These are phyloP conservation scores for Neolecta irregularis DNA, from an alignment of 1,139 yeast genomes.

Conservation along the genomic window DNA sequence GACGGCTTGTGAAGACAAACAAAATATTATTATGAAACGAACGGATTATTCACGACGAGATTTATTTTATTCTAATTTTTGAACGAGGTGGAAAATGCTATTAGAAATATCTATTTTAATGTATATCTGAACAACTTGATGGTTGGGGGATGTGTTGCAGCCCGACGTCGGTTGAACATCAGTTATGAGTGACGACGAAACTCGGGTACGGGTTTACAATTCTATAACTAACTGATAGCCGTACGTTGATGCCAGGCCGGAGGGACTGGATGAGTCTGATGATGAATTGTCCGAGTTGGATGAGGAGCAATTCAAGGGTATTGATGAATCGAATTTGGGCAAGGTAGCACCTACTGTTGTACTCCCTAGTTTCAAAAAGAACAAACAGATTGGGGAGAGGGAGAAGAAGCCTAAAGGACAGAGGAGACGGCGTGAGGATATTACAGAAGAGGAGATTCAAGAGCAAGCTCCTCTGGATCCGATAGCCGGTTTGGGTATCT, in stretches of 20 bases:
- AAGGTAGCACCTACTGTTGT: conserved; percentile 27
- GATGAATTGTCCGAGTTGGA: conserved; percentile 28
- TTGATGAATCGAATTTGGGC: conserved; percentile 20
- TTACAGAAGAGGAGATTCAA: conserved; percentile 22
- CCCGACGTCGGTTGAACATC: too few species aligned
- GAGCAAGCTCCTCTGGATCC: conserved; percentile 17
- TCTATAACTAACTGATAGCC: neutral
- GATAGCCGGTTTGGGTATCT: conserved; percentile 5
- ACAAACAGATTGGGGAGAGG: conserved; percentile 11
- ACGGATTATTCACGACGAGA: too few species aligned
- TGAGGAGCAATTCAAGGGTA: conserved; percentile 25
- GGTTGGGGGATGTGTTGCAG: too few species aligned
- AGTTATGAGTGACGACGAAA: too few species aligned
- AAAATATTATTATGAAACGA: too few species aligned
- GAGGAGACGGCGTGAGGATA: conserved; percentile 17
- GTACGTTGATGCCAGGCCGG: neutral
- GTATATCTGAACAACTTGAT: too few species aligned
- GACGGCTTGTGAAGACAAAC: too few species aligned
- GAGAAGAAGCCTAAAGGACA: conserved; percentile 14
- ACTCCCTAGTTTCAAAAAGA: conserved; percentile 26
- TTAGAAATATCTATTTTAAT: too few species aligned
- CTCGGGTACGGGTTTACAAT: too few species aligned
- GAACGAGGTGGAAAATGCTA: too few species aligned
- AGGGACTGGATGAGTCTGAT: conserved; percentile 16
- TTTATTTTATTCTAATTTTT: too few species aligned